Evolutionary conservation across 768 basidiomycete genomes (phyloP).

Genomic region (Ramaria sp.): DNA sequence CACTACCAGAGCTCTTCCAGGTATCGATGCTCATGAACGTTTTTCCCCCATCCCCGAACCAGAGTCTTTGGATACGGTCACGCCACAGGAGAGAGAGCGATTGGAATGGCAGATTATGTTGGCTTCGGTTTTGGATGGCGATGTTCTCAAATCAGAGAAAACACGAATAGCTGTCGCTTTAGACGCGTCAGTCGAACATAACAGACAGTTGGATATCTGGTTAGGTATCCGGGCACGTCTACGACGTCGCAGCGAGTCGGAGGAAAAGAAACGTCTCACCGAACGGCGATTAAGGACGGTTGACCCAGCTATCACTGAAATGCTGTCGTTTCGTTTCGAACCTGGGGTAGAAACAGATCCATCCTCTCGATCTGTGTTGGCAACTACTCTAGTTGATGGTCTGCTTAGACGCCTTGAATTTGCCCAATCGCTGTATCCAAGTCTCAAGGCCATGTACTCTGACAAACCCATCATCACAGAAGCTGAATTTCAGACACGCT

Average conservation of each 20-base stretch:
- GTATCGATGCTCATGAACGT: slow-evolving; percentile 31
- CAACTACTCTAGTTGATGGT: slow-evolving; percentile 50
- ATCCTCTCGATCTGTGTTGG: slow-evolving; percentile 21
- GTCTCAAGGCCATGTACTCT: slow-evolving; percentile 61
- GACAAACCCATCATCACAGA: slow-evolving; percentile 69
- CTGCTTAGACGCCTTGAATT: slow-evolving; percentile 69
- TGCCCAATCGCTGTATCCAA: slow-evolving; percentile 81
- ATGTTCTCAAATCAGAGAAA: slow-evolving; percentile 92
- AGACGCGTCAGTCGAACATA: slow-evolving; percentile 54
- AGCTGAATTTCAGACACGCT: slow-evolving; percentile 61
- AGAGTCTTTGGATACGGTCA: slow-evolving; percentile 55
- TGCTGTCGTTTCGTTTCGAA: slow-evolving; percentile 61
- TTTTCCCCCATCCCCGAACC: slow-evolving; percentile 46
- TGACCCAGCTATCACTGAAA: slow-evolving; percentile 75
- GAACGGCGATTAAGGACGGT: slow-evolving; percentile 74
- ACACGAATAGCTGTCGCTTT: slow-evolving; percentile 79
- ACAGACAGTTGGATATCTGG: slow-evolving; percentile 68
- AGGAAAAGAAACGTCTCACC: slow-evolving; percentile 73
- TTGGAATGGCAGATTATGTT: slow-evolving; percentile 96
- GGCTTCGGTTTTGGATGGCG: slow-evolving; percentile 84
- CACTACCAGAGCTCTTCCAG: slow-evolving; percentile 28
- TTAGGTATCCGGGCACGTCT: slow-evolving; percentile 82
- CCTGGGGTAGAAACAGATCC: slow-evolving; percentile 25
- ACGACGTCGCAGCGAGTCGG: slow-evolving; percentile 65
- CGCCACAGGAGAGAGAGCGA: slow-evolving; percentile 66